Evolutionary conservation across 768 basidiomycete genomes (phyloP).

Genomic region (Lactarius hatsudake): DNA sequence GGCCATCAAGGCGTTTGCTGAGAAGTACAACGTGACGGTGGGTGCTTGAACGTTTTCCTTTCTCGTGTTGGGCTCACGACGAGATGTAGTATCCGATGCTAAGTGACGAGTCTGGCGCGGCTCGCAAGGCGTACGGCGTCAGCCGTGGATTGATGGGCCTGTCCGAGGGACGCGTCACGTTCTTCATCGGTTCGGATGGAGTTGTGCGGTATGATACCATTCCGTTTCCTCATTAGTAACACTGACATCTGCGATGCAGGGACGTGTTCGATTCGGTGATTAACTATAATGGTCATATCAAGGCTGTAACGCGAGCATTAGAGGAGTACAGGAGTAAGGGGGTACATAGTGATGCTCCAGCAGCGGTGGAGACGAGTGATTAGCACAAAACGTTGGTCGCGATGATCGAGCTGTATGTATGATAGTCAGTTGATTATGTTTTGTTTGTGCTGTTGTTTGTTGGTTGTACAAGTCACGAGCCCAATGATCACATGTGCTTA

Average conservation of each 20-base stretch:
- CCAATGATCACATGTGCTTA: not conserved
- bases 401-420: not conserved
- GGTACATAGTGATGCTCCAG: not conserved
- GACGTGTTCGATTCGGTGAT: slow-evolving; percentile 57
- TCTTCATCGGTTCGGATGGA: slow-evolving; percentile 72
- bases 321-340: slow-evolving; percentile 42
- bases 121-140: slow-evolving; percentile 62
- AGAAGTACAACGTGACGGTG: slow-evolving; percentile 65
- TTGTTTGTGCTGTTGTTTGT: not conserved
- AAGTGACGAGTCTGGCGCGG: slow-evolving; percentile 64
- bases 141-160: slow-evolving; percentile 68
- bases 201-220: slow-evolving; percentile 50
- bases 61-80: not conserved
- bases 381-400: not conserved
- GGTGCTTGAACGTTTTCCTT: slow-evolving; percentile 27
- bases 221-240: not conserved
- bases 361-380: not conserved
- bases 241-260: slow-evolving; percentile 35
- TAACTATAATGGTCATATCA: slow-evolving; percentile 54
- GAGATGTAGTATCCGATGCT: slow-evolving; percentile 66
- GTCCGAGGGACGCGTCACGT: slow-evolving; percentile 62
- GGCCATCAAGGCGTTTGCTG: slow-evolving; percentile 72
- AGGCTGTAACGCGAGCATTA: slow-evolving; percentile 63
- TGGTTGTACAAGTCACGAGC: too few species aligned
- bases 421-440: not conserved